Evolutionary conservation across 371 early-diverging fungal genomes (phyloP).

Genomic region (Mucor irregularis): DNA sequence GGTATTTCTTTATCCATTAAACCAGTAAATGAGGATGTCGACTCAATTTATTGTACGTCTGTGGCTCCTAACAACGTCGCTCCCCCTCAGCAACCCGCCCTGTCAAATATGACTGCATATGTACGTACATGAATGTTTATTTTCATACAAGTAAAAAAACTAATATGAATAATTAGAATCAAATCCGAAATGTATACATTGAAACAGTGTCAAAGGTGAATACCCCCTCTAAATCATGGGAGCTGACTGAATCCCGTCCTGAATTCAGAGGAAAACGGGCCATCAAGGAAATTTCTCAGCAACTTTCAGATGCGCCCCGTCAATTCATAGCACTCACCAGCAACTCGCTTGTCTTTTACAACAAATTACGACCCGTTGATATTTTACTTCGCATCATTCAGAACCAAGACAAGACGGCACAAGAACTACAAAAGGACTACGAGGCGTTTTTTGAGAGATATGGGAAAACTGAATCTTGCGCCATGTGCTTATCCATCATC

Average conservation of each 20-base stretch:
- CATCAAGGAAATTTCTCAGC: slow-evolving; percentile 62
- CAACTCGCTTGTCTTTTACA: slow-evolving; percentile 58
- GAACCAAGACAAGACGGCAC: slow-evolving; percentile 9
- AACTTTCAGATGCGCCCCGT: slow-evolving; percentile 57
- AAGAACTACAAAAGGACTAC: slow-evolving; percentile 45
- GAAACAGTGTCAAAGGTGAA: not conserved
- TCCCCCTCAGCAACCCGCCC: not conserved
- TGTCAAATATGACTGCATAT: slow-evolving; percentile 28
- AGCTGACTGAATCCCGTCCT: slow-evolving; percentile 64
- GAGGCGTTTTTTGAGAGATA: slow-evolving; percentile 59
- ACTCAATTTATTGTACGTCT: slow-evolving; percentile 60
- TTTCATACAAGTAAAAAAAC: no score
- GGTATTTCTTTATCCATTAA: slow-evolving; percentile 15
- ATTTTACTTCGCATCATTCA: slow-evolving; percentile 14
- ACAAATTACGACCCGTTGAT: slow-evolving; percentile 79
- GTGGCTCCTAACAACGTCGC: slow-evolving; percentile 45
- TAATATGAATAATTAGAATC: no score
- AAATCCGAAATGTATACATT: not conserved
- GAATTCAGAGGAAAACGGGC: slow-evolving; percentile 7
- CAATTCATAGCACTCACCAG: slow-evolving; percentile 76
- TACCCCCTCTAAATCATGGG: not conserved
- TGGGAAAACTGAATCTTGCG: slow-evolving; percentile 65
- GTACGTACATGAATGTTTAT: no score
- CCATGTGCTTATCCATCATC: slow-evolving; percentile 74
- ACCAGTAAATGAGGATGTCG: slow-evolving; percentile 35